A percentile compares a stretch with the other conserved stretches of the same genome.
Conservation (phyloP, 1,139 yeast species). For the Hyphopichia wangnamkhiaoensis region DNA sequence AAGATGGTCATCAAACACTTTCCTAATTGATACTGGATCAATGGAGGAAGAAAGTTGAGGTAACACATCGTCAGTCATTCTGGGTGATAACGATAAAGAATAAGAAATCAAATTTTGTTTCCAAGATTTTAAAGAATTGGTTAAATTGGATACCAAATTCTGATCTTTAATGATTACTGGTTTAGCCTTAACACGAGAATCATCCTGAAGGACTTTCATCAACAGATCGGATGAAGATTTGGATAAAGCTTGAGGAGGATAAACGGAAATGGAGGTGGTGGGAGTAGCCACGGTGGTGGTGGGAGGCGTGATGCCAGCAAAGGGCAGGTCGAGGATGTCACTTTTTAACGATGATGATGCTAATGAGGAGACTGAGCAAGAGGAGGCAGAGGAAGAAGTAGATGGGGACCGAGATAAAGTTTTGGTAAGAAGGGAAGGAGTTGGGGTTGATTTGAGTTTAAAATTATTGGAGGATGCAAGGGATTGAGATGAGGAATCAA, state of each 20-base stretch:
- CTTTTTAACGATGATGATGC: too few species aligned
- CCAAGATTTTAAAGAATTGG: constrained; percentile 15
- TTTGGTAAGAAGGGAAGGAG: too few species aligned
- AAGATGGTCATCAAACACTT: neutral
- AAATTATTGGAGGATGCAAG: neutral
- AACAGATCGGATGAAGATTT: neutral
- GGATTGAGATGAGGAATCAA: neutral
- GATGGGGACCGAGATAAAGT: too few species aligned
- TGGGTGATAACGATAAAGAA: constrained; percentile 16
- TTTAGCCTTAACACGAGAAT: too few species aligned
- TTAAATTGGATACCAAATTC: constrained; percentile 15
- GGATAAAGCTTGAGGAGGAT: neutral
- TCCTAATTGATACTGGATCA: constrained; percentile 3
- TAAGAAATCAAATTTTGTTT: constrained; percentile 9
- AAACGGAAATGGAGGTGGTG: too few species aligned
- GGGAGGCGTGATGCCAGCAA: too few species aligned
- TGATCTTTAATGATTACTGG: neutral
- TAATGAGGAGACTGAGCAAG: too few species aligned
- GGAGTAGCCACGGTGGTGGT: too few species aligned
- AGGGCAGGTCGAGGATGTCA: too few species aligned
- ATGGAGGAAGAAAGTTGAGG: constrained; percentile 10
- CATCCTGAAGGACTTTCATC: neutral
- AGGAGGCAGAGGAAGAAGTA: too few species aligned
- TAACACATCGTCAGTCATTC: constrained; percentile 25
- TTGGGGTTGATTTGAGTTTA: too few species aligned